Evolutionary conservation across 352 stramenopile genomes (phyloP).

Genomic region (Pythium insidiosum): DNA sequence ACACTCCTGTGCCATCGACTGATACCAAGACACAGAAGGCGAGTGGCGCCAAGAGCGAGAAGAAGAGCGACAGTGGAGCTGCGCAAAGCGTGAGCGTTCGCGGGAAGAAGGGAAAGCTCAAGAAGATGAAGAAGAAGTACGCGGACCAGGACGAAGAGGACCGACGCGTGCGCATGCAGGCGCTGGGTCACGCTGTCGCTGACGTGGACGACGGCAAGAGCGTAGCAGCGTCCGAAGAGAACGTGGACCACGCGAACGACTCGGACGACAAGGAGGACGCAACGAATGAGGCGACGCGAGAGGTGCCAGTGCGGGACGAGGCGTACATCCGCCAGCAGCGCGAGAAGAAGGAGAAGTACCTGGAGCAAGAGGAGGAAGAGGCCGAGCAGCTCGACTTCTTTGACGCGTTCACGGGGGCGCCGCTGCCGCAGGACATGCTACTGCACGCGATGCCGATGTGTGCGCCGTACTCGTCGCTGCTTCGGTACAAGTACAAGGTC

Average conservation of each 20-base stretch:
- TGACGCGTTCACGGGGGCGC: conserved; percentile 75
- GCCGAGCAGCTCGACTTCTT: conserved; percentile 74
- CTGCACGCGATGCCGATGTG: conserved; percentile 89
- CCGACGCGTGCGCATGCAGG: conserved; percentile 87
- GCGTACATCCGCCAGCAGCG: conserved; percentile 67
- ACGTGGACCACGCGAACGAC: conserved; percentile 1
- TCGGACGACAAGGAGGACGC: conserved; percentile 1
- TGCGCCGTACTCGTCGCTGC: conserved; percentile 79
- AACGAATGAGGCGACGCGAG: too few relatives aligned
- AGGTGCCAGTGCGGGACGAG: conserved; percentile 13
- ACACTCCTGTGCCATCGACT: not conserved
- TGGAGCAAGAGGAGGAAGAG: conserved; percentile 82
- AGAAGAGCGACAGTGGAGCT: conserved; percentile 30
- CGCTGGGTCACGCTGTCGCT: conserved; percentile 62
- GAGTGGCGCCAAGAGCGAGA: too few relatives aligned
- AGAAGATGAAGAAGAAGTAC: conserved; percentile 95
- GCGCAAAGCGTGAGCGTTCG: conserved; percentile 39
- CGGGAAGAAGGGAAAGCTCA: conserved; percentile 93
- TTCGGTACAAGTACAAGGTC: conserved; percentile 90
- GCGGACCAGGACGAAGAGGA: conserved; percentile 96
- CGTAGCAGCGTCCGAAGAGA: conserved; percentile 5
- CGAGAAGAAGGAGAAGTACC: conserved; percentile 76
- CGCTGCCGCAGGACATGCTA: conserved; percentile 74
- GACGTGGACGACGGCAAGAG: conserved; percentile 15
- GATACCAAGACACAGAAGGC: conserved; percentile 13